Evolutionary conservation across 23 red algal species (phyloP).

Genomic region (Chondrus crispus): DNA sequence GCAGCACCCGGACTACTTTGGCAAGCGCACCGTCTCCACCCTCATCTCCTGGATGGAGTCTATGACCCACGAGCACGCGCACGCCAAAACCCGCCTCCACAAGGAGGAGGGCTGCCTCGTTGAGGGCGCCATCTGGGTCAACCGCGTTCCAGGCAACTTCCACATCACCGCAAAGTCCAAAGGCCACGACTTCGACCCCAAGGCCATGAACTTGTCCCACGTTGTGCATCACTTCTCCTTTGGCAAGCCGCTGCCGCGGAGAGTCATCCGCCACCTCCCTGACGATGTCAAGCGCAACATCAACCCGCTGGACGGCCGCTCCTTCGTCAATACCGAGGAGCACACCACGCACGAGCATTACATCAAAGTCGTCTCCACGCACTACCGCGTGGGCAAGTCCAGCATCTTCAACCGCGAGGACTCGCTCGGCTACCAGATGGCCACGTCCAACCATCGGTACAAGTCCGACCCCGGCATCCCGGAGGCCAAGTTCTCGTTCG

Average conservation of each 20-base stretch:
- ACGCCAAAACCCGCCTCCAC: conserved; percentile 22
- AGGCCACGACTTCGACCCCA: conserved; percentile 66
- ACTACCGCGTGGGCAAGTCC: conserved; percentile 71
- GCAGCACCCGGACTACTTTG: conserved; percentile 52
- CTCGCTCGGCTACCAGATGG: conserved; percentile 74
- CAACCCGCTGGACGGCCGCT: conserved; percentile 61
- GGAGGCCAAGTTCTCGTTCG: conserved; percentile 76
- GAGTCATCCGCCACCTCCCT: conserved; percentile 55
- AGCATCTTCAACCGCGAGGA: conserved; percentile 42
- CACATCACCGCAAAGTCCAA: conserved; percentile 69
- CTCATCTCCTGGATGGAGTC: conserved; percentile 69
- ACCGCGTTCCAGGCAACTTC: conserved; percentile 74
- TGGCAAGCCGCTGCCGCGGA: conserved; percentile 42
- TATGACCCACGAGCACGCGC: conserved; percentile 75
- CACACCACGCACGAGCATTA: conserved; percentile 69
- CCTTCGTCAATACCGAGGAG: conserved; percentile 61
- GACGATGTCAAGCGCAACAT: conserved; percentile 50
- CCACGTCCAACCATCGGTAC: conserved; percentile 54
- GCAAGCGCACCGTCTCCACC: conserved; percentile 60
- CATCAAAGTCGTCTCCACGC: conserved; percentile 78
- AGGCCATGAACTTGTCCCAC: conserved; percentile 66
- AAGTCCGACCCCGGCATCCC: conserved; percentile 63
- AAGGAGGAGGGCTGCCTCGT: conserved; percentile 71
- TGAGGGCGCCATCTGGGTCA: conserved; percentile 68
- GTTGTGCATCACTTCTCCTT: conserved; percentile 84